Evolutionary conservation across 2,329 filamentous ascomycete species (phyloP).

Genomic region (Penicillium occitanis): DNA sequence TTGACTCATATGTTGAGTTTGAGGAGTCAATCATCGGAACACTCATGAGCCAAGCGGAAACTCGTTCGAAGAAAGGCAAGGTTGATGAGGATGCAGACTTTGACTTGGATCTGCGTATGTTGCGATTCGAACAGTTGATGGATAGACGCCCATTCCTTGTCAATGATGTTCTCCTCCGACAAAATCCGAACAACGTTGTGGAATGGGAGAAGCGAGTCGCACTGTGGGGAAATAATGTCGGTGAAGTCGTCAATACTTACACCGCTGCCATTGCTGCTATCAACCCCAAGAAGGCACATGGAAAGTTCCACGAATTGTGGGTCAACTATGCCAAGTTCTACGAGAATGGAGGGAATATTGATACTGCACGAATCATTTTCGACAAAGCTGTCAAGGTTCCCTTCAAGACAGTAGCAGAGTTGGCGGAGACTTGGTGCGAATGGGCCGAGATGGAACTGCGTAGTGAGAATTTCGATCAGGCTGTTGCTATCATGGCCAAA

Average conservation of each 20-base stretch:
- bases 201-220: constrained; percentile 98
- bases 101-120: constrained; percentile 93
- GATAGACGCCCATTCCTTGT: constrained; percentile 92
- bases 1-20: constrained; percentile 94
- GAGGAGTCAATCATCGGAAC: constrained; percentile 93
- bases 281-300: constrained; percentile 88
- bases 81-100: constrained; percentile 83
- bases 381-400: constrained; percentile 98
- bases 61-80: constrained; percentile 73
- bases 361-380: constrained; percentile 86
- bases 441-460: constrained; percentile 98
- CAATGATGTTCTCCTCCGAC: constrained; percentile 90
- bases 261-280: constrained; percentile 91
- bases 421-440: constrained; percentile 98
- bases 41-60: constrained; percentile 83
- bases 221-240: constrained; percentile 90
- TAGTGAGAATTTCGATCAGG: constrained; percentile 92
- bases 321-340: constrained; percentile 97
- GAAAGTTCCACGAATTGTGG: constrained; percentile 93
- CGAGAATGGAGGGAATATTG: constrained; percentile 79
- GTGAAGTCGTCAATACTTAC: constrained; percentile 90
- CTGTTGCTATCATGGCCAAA: constrained; percentile 94
- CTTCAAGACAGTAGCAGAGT: constrained; percentile 94
- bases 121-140: constrained; percentile 98
- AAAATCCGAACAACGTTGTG: constrained; percentile 92